These are phyloP conservation scores for Coniochaeta sp. DNA, from an alignment of 2,329 filamentous ascomycete genomes.

Conservation along the genomic window DNA sequence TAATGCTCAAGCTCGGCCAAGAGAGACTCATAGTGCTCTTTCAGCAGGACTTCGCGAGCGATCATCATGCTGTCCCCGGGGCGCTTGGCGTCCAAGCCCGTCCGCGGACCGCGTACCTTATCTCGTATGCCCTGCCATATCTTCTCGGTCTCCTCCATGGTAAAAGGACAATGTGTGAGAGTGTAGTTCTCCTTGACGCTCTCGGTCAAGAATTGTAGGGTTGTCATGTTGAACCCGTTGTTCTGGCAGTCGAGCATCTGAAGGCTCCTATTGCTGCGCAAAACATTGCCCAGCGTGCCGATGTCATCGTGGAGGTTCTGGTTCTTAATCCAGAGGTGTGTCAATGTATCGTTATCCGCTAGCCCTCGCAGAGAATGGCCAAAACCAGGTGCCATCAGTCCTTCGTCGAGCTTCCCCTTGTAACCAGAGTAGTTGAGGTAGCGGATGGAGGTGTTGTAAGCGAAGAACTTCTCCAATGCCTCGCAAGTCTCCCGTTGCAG, in stretches of 20 bases:
- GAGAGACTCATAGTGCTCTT: conserved; percentile 10
- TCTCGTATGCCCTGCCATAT: conserved; percentile 15
- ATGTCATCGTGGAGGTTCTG: conserved; percentile 49
- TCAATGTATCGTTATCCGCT: conserved; percentile 21
- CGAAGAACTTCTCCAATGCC: conserved; percentile 42
- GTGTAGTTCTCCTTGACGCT: conserved; percentile 33
- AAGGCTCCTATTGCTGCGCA: conserved; percentile 40
- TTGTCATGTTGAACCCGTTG: conserved; percentile 48
- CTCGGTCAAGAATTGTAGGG: conserved; percentile 38
- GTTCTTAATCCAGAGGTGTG: conserved; percentile 47
- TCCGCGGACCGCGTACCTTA: conserved; percentile 9
- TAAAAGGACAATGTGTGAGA: conserved; percentile 35
- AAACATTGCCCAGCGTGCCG: conserved; percentile 39
- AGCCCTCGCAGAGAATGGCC: conserved; percentile 36
- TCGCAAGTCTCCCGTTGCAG: conserved; percentile 38
- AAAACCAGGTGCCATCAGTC: conserved; percentile 46
- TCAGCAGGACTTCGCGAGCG: conserved; percentile 7
- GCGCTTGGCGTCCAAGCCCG: background rate
- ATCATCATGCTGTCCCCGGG: background rate
- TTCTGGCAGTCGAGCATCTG: conserved; percentile 47
- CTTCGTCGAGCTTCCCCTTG: conserved; percentile 50
- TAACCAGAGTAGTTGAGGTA: conserved; percentile 51
- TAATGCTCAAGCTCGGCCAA: conserved; percentile 13
- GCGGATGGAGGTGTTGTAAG: conserved; percentile 41
- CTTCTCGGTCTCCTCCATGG: conserved; percentile 17